A percentile compares a stretch with the other conserved stretches of the same genome.
These are phyloP conservation scores for Neoscytalidium dimidiatum DNA, from an alignment of 2,329 filamentous ascomycete genomes.

Conservation along the genomic window DNA sequence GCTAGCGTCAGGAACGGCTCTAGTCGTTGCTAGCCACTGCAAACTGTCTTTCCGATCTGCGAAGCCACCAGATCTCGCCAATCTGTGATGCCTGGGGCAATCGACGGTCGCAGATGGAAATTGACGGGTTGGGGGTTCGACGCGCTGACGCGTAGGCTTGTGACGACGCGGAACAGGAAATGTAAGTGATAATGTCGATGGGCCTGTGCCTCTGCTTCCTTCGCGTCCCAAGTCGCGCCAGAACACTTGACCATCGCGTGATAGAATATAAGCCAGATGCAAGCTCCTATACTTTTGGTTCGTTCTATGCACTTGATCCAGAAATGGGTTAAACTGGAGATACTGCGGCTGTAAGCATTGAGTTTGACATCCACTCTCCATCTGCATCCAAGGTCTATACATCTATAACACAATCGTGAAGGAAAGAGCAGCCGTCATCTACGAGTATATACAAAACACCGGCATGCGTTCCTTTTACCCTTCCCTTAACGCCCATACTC, in stretches of 20 bases:
- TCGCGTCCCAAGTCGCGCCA: not conserved
- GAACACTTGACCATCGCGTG: not conserved
- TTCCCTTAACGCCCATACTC: too few species aligned
- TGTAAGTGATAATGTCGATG: not conserved
- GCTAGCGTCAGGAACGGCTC: conserved; percentile 6
- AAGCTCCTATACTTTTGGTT: too few species aligned
- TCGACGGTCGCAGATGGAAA: not conserved
- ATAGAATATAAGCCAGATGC: too few species aligned
- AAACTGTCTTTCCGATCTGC: not conserved
- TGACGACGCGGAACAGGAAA: not conserved
- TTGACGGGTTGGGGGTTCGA: not conserved
- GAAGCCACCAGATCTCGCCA: conserved; percentile 15
- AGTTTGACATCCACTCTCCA: not conserved
- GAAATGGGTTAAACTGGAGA: too few species aligned
- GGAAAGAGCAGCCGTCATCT: not conserved
- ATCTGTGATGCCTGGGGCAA: not conserved
- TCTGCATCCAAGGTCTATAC: not conserved
- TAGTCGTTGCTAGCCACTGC: not conserved
- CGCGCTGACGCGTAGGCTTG: not conserved
- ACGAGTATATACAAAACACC: not conserved
- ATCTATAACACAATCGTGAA: not conserved
- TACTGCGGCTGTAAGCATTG: too few species aligned
- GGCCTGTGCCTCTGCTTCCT: not conserved
- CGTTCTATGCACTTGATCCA: too few species aligned
- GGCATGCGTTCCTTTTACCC: not conserved